Conservation (phyloP, 176 grass and related monocot species). For the Phoenix roebelenii region DNA sequence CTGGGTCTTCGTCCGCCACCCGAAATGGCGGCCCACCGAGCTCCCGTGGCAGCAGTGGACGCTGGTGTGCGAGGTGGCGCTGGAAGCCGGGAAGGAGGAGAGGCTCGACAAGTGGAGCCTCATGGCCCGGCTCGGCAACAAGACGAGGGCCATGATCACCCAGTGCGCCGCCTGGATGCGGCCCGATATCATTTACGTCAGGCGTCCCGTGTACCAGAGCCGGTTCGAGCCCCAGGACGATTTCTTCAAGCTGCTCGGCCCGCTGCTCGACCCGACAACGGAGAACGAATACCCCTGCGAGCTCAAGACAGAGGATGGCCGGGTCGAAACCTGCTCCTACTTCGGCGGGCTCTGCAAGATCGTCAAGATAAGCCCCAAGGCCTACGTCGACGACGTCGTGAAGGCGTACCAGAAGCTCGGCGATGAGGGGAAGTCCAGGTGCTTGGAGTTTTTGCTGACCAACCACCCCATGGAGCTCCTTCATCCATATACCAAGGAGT, state of each 20-base stretch:
- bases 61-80: slow-evolving; percentile 63
- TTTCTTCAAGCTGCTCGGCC: slow-evolving; percentile 59
- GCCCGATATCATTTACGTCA: slow-evolving; percentile 89
- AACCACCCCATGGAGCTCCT: slow-evolving; percentile 87
- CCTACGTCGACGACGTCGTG: slow-evolving; percentile 86
- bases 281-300: slow-evolving; percentile 63
- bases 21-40: slow-evolving; percentile 70
- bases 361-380: slow-evolving; percentile 64
- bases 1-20: slow-evolving; percentile 88
- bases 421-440: slow-evolving; percentile 41
- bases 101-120: slow-evolving; percentile 84
- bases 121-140: slow-evolving; percentile 69
- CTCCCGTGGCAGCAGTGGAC: slow-evolving; percentile 84
- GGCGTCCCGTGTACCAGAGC: slow-evolving; percentile 63
- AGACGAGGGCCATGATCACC: slow-evolving; percentile 46
- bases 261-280: slow-evolving; percentile 49
- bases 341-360: slow-evolving; percentile 77
- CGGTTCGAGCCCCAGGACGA: slow-evolving; percentile 79
- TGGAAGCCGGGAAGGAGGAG: slow-evolving; percentile 45
- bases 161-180: slow-evolving; percentile 77
- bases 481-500: slow-evolving; percentile 89
- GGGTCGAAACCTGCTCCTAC: slow-evolving; percentile 42
- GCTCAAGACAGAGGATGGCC: slow-evolving; percentile 38
- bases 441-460: slow-evolving; percentile 71
- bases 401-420: slow-evolving; percentile 75